phyloP scores from a whole-genome alignment of 495 filamentous ascomycete genomes.

The Penicillium psychrofluorescens region DNA sequence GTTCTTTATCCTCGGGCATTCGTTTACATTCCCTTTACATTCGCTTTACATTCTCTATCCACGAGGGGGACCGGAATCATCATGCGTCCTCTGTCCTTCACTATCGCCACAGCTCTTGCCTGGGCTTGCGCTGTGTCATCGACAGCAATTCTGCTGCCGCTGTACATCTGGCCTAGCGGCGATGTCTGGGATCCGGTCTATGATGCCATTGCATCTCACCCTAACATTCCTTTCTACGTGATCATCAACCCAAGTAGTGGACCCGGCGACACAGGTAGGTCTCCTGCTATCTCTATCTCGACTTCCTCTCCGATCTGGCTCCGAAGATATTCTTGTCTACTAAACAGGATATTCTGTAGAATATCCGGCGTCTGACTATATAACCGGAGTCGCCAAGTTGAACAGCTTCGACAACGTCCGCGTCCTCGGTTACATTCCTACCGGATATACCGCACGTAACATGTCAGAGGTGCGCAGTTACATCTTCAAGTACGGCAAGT shows the following conservation, averaged over 20 bases:
- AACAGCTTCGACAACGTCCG: slow-evolving; percentile 35
- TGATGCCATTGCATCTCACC: slow-evolving; percentile 24
- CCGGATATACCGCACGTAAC: slow-evolving; percentile 19
- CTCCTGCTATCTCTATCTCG: neutral
- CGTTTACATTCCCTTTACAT: slow-evolving; percentile 3
- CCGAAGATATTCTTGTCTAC: neutral
- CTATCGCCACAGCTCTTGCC: slow-evolving; percentile 5
- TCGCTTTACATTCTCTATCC: neutral
- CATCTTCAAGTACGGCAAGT: slow-evolving; percentile 33
- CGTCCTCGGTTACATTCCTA: slow-evolving; percentile 44
- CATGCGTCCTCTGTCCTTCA: slow-evolving; percentile 7
- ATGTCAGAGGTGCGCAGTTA: slow-evolving; percentile 24
- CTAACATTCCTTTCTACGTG: slow-evolving; percentile 28
- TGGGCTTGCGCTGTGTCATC: slow-evolving; percentile 6
- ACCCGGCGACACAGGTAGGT: slow-evolving; percentile 26
- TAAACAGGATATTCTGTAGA: neutral
- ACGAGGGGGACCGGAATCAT: neutral
- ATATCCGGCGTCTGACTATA: slow-evolving; percentile 24
- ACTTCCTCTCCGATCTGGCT: neutral
- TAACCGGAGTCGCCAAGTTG: slow-evolving; percentile 26
- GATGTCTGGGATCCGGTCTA: slow-evolving; percentile 37
- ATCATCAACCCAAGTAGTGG: slow-evolving; percentile 42
- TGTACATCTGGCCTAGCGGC: slow-evolving; percentile 42
- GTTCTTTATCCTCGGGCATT: neutral
- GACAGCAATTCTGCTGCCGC: slow-evolving; percentile 37